Conservation (phyloP, 805 yeast genomes). For the Ogataea philodendri region DNA sequence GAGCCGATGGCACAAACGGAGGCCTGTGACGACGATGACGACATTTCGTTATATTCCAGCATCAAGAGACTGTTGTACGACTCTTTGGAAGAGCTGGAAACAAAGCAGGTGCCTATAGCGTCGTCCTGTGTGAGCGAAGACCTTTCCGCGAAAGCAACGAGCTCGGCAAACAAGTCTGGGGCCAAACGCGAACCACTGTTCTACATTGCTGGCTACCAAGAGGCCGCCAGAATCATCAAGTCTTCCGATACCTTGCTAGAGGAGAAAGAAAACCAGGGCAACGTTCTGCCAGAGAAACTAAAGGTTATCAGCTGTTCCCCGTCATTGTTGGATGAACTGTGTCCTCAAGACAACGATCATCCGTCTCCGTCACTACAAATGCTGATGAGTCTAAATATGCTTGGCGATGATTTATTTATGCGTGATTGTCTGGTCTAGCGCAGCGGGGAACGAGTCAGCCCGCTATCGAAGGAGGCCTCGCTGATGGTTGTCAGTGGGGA, state of each 20-base stretch:
- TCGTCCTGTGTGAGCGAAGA: too few species aligned
- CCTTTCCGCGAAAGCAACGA: neutral
- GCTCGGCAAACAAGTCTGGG: too few species aligned
- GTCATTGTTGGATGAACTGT: too few species aligned
- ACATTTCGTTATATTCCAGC: too few species aligned
- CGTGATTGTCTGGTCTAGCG: slow-evolving; percentile 1
- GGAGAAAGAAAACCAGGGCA: slow-evolving; percentile 13
- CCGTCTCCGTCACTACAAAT: slow-evolving; percentile 8
- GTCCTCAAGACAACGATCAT: too few species aligned
- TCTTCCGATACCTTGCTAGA: neutral
- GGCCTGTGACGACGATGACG: too few species aligned
- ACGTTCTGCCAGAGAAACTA: too few species aligned
- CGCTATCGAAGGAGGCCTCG: slow-evolving; percentile 29
- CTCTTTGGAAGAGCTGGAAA: too few species aligned
- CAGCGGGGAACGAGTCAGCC: slow-evolving; percentile 14
- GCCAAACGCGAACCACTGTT: slow-evolving; percentile 5
- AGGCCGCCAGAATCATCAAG: slow-evolving; percentile 1
- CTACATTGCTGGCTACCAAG: slow-evolving; percentile 3
- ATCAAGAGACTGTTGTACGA: too few species aligned
- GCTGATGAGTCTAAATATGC: slow-evolving; percentile 8
- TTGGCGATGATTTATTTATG: slow-evolving; percentile 5
- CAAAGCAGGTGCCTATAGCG: too few species aligned
- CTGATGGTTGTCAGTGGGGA: slow-evolving; percentile 33
- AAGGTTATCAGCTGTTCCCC: too few species aligned
- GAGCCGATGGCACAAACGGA: too few species aligned